These are phyloP conservation scores for Polyplosphaeria fusca DNA, from an alignment of 495 filamentous ascomycete species.

Conservation along the genomic window DNA sequence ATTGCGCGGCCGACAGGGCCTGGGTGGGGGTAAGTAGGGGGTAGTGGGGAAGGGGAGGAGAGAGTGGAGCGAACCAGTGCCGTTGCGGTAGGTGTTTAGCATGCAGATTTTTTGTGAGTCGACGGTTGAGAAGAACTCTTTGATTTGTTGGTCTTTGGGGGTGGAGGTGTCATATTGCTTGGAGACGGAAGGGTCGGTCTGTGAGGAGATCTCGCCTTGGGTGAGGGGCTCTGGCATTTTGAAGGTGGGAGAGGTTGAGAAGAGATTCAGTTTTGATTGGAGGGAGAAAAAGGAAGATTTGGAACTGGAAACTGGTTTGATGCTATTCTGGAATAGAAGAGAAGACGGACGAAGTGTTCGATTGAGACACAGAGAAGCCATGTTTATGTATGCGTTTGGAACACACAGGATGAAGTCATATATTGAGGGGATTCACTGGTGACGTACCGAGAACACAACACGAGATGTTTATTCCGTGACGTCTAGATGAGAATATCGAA, in stretches of 20 bases:
- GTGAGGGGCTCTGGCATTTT: constrained; percentile 40
- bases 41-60: background rate
- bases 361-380: constrained; percentile 1
- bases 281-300: background rate
- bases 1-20: constrained; percentile 44
- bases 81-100: constrained; percentile 37
- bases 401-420: too few species aligned
- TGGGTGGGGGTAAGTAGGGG: background rate
- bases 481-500: constrained; percentile 4
- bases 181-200: constrained; percentile 40
- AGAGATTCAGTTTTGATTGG: background rate
- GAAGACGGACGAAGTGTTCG: background rate
- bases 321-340: background rate
- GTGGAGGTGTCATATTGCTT: constrained; percentile 41
- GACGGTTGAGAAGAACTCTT: constrained; percentile 38
- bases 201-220: constrained; percentile 33
- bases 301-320: background rate
- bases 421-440: too few species aligned
- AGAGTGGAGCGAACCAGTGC: constrained; percentile 25
- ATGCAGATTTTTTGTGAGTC: constrained; percentile 40
- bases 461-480: constrained; percentile 6
- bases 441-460: background rate
- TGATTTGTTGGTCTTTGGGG: constrained; percentile 38
- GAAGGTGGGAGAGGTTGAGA: constrained; percentile 7
- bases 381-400: background rate